Conservation (phyloP, 2,329 filamentous ascomycete species). For the Alternaria novae-zelandiae region DNA sequence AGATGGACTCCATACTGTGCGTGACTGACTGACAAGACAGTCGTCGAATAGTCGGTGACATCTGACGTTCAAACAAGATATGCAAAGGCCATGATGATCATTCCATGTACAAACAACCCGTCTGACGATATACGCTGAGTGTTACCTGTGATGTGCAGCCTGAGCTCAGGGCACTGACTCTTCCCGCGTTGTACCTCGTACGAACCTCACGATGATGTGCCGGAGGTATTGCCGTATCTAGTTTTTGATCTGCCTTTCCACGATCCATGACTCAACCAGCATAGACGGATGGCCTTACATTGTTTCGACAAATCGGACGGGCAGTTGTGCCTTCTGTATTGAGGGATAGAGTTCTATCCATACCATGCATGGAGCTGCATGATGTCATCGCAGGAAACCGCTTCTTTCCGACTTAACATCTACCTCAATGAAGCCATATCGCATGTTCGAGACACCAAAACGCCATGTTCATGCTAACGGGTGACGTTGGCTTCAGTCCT, state of each 20-base stretch:
- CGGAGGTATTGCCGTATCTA: background rate
- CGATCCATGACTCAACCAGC: background rate
- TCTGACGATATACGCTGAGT: background rate
- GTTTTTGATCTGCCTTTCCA: background rate
- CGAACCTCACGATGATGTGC: background rate
- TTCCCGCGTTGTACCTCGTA: background rate
- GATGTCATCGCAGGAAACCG: background rate
- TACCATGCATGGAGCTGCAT: background rate
- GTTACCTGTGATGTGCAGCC: background rate
- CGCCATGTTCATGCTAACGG: background rate
- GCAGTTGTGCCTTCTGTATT: background rate
- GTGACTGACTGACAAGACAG: background rate
- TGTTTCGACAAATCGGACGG: background rate
- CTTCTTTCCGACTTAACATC: background rate
- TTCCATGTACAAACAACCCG: background rate
- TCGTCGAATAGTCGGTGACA: background rate
- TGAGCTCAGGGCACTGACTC: background rate
- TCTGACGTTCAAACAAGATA: background rate
- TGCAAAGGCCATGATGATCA: background rate
- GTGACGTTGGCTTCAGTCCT: constrained; percentile 9
- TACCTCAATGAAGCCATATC: background rate
- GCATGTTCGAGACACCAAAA: background rate
- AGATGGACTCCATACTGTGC: background rate
- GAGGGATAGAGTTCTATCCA: background rate
- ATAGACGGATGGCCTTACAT: background rate